phyloP scores from a whole-genome alignment of 2,329 filamentous ascomycete species.

The Neonectria ditissima region DNA sequence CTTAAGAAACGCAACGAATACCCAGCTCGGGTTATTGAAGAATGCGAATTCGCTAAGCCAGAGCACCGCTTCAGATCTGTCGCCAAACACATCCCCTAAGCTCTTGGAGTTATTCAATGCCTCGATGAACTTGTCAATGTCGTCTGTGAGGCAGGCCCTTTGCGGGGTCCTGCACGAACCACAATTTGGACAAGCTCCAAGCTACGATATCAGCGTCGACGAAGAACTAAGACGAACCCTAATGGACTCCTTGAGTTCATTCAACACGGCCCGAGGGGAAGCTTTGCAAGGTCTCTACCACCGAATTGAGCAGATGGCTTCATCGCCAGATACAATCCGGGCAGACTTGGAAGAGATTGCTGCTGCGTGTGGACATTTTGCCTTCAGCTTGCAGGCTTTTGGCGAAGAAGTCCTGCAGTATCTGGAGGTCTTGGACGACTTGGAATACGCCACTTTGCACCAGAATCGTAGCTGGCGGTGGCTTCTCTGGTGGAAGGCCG shows the following conservation, averaged over 20 bases:
- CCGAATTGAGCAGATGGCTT: conserved; percentile 72
- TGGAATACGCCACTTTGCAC: conserved; percentile 77
- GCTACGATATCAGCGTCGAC: conserved; percentile 67
- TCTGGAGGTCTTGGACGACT: conserved; percentile 83
- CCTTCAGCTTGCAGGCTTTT: conserved; percentile 89
- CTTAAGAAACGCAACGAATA: conserved; percentile 86
- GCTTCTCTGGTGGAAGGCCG: conserved; percentile 78
- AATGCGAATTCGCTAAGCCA: conserved; percentile 16
- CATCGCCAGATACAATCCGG: conserved; percentile 71
- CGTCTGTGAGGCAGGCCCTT: conserved; percentile 24
- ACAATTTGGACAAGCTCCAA: conserved; percentile 46
- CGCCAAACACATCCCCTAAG: conserved; percentile 21
- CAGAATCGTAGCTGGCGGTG: conserved; percentile 80
- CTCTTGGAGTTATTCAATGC: conserved; percentile 34
- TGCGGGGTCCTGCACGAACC: conserved; percentile 41
- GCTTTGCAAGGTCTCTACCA: conserved; percentile 85
- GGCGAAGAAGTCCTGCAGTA: conserved; percentile 89
- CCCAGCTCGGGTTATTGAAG: conserved; percentile 86
- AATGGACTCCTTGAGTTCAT: conserved; percentile 86
- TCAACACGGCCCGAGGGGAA: conserved; percentile 91
- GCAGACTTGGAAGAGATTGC: conserved; percentile 94
- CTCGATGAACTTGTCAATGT: conserved; percentile 35
- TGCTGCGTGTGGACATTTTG: conserved; percentile 95
- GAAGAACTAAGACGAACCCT: conserved; percentile 86
- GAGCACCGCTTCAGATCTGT: fast-evolving